phyloP scores from a whole-genome alignment of 176 grass and related monocot genomes.

The Ampelocalamus luodianensis region DNA sequence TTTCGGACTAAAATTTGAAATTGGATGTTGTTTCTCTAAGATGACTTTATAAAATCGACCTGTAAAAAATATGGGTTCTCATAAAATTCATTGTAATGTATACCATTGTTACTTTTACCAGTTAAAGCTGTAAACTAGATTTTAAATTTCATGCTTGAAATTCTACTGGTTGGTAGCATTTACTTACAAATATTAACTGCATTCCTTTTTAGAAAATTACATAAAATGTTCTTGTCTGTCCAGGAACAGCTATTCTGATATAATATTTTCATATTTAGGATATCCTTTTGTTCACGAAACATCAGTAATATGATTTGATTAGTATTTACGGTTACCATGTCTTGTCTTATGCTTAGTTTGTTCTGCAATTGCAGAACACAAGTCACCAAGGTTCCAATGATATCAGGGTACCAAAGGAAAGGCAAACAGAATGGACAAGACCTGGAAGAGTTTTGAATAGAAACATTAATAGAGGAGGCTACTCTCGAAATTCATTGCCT shows the following conservation, averaged over 20 bases:
- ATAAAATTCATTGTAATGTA: background rate
- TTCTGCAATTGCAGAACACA: slow-evolving; percentile 39
- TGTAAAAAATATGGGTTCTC: background rate
- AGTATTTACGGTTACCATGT: background rate
- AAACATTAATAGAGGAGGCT: slow-evolving; percentile 48
- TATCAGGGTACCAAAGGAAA: slow-evolving; percentile 37
- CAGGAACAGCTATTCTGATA: slow-evolving; percentile 8
- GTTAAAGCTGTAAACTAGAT: background rate
- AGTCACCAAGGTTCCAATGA: slow-evolving; percentile 39
- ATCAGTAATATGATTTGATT: background rate
- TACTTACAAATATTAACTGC: background rate
- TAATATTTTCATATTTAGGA: background rate
- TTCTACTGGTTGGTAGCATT: background rate
- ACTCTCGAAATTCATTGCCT: slow-evolving; percentile 47
- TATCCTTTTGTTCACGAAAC: background rate
- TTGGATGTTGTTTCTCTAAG: background rate
- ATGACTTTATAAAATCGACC: background rate
- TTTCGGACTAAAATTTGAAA: background rate
- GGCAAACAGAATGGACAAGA: slow-evolving; percentile 39
- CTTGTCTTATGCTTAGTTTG: slow-evolving; percentile 30
- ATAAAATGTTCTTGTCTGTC: background rate
- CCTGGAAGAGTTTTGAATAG: slow-evolving; percentile 43
- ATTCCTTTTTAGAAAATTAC: background rate
- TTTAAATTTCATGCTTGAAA: background rate
- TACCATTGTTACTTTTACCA: background rate